These are phyloP conservation scores for Wickerhamiella domercqiae DNA, from an alignment of 805 yeast genomes.

Conservation along the genomic window DNA sequence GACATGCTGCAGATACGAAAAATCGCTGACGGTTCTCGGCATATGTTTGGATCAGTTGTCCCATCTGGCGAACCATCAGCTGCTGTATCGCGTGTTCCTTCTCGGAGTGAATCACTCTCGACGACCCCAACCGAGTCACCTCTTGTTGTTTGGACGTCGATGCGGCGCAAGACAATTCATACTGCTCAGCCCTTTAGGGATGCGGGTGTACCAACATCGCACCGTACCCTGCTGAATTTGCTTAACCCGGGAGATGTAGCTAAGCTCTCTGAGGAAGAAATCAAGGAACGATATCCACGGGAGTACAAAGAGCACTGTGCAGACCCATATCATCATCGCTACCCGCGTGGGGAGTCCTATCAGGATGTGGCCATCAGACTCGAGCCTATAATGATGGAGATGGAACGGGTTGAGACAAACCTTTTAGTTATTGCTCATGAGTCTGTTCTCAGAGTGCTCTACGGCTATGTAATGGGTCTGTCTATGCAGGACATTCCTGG, in stretches of 20 bases:
- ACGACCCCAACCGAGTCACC: conserved; percentile 14
- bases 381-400: conserved; percentile 83
- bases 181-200: conserved; percentile 56
- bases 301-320: conserved; percentile 49
- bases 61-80: conserved; percentile 9
- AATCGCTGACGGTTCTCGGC: conserved; percentile 13
- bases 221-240: conserved; percentile 72
- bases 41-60: conserved; percentile 8
- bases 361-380: conserved; percentile 91
- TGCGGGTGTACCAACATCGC: conserved; percentile 47
- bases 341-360: conserved; percentile 83
- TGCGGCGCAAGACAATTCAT: conserved; percentile 67
- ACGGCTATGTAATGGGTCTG: conserved; percentile 90
- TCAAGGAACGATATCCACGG: conserved; percentile 43
- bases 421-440: conserved; percentile 87
- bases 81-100: conserved; percentile 6
- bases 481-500: conserved; percentile 75
- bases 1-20: conserved; percentile 11
- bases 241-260: conserved; percentile 82
- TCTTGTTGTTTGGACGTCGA: conserved; percentile 89
- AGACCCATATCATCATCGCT: conserved; percentile 90
- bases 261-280: conserved; percentile 44
- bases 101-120: conserved; percentile 2
- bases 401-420: conserved; percentile 76
- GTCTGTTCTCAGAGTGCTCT: conserved; percentile 71